A percentile compares a stretch with the other conserved stretches of the same genome.
These are phyloP conservation scores for Talaromyces wortmannii DNA, from an alignment of 495 filamentous ascomycete species.

Conservation along the genomic window DNA sequence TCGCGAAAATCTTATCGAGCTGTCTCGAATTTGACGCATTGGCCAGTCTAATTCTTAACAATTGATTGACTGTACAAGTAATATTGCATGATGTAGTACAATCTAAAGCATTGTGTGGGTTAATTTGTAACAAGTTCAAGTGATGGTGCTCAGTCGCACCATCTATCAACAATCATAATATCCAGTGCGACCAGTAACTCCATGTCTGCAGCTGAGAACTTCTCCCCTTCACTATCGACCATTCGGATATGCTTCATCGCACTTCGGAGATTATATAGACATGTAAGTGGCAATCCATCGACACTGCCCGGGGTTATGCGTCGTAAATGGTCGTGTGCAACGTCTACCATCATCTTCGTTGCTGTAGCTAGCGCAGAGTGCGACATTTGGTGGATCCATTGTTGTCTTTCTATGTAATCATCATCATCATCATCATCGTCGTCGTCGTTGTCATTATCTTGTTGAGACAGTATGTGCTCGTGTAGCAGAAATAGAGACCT, in stretches of 20 bases:
- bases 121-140: no score
- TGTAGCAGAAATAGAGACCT: not conserved
- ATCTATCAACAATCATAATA: not conserved
- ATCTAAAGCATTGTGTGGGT: no score
- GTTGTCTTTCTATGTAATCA: no score
- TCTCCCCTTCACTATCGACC: not conserved
- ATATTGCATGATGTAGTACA: no score
- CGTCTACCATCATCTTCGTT: conserved; percentile 15
- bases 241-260: conserved; percentile 11
- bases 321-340: conserved; percentile 12
- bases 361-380: conserved; percentile 10
- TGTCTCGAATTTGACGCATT: no score
- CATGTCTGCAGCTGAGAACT: not conserved
- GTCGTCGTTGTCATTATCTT: not conserved
- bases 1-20: no score
- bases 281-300: conserved; percentile 12
- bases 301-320: not conserved
- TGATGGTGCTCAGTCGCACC: no score
- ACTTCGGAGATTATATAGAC: conserved; percentile 12
- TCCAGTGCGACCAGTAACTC: not conserved
- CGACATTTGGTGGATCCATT: conserved; percentile 1
- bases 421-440: not conserved
- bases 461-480: not conserved
- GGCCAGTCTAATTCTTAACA: no score
- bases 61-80: no score